Evolutionary conservation across 805 yeast genomes (phyloP), one percentile per base, ranked within the genome.

Genomic region (Metschnikowia sp.): DNA sequence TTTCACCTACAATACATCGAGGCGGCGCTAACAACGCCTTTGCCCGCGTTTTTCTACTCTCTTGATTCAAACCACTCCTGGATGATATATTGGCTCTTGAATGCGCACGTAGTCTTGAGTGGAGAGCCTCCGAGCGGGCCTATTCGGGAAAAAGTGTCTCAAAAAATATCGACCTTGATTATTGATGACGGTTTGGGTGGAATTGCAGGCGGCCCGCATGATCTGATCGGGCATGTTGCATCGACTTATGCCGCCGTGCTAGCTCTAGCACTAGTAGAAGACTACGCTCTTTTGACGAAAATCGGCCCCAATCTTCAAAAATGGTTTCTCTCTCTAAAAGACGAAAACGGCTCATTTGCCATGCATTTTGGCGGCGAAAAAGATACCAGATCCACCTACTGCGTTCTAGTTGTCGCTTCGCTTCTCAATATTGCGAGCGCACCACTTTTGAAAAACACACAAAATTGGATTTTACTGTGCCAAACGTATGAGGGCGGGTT

Each of bases 401-500:
- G 97, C 64, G 96, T 86, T 1, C 62, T 94, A n/a, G 79, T 81
- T 9, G 74, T 84, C 4, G 89, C 94, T 0, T 74, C 85, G 0
- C 58, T 90, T 47, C 74, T 91, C 31, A 74, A 79, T 48, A 74
- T 91, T 0, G 38, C 81, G 28, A 83, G 89, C 1, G 79, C 78
- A 0, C 86, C 84, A 51, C 66, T 94, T 8, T 53, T 67, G 0
- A 68, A 66, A 12, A 79, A 78, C 5, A 75, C 82, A 0, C 69
- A 72, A 2, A 77, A 76, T 11, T 92, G 90, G 83, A 55, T 94
- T 11, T 56, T 66, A 0, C 54, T 62, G 10, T 89, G 97, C 57
- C 99, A 94, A 65, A 87, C 92, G 0, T 91, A 78, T 61, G 99
- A 95, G 68, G 99, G 99, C 22, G 99, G 99, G 0, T 87, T 92